Evolutionary conservation across 176 grass and related monocot genomes (phyloP).

Genomic region (Triticum monococcum): DNA sequence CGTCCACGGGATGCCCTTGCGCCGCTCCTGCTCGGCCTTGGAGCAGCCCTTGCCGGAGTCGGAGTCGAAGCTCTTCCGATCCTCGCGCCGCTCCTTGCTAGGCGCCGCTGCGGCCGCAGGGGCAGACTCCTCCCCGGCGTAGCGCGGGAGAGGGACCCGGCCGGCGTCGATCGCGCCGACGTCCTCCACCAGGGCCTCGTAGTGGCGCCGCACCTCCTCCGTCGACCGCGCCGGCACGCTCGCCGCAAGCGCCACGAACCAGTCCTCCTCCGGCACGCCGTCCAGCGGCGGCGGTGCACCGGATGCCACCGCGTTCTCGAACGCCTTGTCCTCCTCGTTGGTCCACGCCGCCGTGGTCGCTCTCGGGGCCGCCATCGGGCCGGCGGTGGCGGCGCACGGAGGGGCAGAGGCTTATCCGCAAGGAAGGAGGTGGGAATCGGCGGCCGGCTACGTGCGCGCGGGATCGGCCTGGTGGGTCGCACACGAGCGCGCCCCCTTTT

Average conservation of each 20-base stretch:
- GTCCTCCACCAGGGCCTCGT: constrained; percentile 80
- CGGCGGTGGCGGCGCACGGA: background rate
- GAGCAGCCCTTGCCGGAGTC: constrained; percentile 69
- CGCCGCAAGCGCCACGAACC: constrained; percentile 54
- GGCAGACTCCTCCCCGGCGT: constrained; percentile 33
- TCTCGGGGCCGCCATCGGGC: constrained; percentile 35
- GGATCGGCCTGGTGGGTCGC: too few species aligned
- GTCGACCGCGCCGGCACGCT: constrained; percentile 56
- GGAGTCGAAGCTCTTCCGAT: constrained; percentile 38
- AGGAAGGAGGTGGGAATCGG: too few species aligned
- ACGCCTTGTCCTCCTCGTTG: constrained; percentile 82
- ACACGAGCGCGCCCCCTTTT: too few species aligned
- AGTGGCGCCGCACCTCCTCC: constrained; percentile 77
- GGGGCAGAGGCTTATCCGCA: background rate
- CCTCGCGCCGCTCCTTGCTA: constrained; percentile 20
- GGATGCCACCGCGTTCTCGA: constrained; percentile 82
- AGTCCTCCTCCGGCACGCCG: constrained; percentile 37
- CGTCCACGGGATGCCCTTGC: constrained; percentile 97
- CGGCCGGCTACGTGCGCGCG: too few species aligned
- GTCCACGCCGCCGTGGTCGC: constrained; percentile 49
- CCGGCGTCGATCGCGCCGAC: constrained; percentile 85
- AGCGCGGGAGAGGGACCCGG: constrained; percentile 59
- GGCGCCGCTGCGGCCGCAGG: too few species aligned
- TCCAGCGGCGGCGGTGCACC: constrained; percentile 32
- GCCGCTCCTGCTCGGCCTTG: constrained; percentile 87